Base-by-base conservation (phyloP, 305 asterid species). In the Vinca major region DNA sequence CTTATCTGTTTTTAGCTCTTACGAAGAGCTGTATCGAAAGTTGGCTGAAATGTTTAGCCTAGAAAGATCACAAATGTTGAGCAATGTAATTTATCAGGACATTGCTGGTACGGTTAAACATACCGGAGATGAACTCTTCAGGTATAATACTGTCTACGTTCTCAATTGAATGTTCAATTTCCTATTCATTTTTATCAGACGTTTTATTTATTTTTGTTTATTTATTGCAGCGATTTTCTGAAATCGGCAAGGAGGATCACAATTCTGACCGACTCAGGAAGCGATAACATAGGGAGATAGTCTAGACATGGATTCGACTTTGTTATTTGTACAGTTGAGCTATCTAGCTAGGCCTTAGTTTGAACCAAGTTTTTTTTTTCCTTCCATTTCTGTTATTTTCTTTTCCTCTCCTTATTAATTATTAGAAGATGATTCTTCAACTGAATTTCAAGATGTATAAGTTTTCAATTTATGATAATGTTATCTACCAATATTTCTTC, bases 171-270 rank as follows among this genome's bases (percentile, higher is more conserved):
- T 26, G 33, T 26, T 26, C 33, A 26, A 26, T 26, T 26, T 26
- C 33, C 33, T 26, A 26, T 26, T 26, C 33, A 26, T 26, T 26
- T 26, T 26, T 26, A 26, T 26, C 0, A 26, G 33, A 26, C 33
- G 33, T 26, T 26, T 26, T 26, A 1, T 1, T 26, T 26, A 26
- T 26, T 43, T 55, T 1, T 37, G 0, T 16, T 44, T 36, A 40
- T 7, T 41, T 41, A 12, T 68, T 83, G 84, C 88, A 89, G 96
- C 75, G 88, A 78, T 52, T 87, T 89, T 67, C 50, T 75, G 71
- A 83, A 75, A 85, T 80, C 81, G 7, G 96, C 95, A 51, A 74
- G 77, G 69, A 83, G 89, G 85, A 78, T 89, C 57, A 89, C 88
- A 19, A 82, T 89, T 69, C 75, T 87, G 63, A 67, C 77, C 12